Percentiles rank a stretch among this genome's conserved stretches.
Conservation (phyloP, 2,329 filamentous ascomycete genomes). For the Xylaria sp. region DNA sequence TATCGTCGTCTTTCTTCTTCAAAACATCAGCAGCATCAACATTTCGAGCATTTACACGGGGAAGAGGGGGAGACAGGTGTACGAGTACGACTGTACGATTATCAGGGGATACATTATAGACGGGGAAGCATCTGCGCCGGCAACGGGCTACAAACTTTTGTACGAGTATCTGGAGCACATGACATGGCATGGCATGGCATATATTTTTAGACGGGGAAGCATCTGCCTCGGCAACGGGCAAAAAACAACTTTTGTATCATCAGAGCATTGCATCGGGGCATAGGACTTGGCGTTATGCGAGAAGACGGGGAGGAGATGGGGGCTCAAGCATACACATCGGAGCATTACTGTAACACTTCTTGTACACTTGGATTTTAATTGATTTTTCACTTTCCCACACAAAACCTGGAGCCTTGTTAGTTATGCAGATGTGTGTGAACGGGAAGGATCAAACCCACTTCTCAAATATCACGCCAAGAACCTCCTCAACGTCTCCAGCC, state of each 20-base stretch:
- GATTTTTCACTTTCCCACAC: constrained; percentile 46
- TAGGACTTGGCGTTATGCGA: background rate
- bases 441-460: constrained; percentile 57
- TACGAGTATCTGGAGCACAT: constrained; percentile 11
- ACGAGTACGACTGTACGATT: constrained; percentile 23
- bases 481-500: constrained; percentile 86
- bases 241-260: constrained; percentile 16
- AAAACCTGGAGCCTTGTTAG: constrained; percentile 41
- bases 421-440: constrained; percentile 7
- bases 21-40: background rate
- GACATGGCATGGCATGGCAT: background rate
- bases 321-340: constrained; percentile 15
- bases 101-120: constrained; percentile 19
- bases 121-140: constrained; percentile 14
- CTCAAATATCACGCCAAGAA: constrained; percentile 94
- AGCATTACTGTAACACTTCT: constrained; percentile 1
- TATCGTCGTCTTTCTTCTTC: background rate
- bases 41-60: constrained; percentile 23
- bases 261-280: constrained; percentile 15
- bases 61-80: constrained; percentile 4
- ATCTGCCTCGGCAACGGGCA: constrained; percentile 20
- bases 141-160: constrained; percentile 14
- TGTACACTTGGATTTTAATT: constrained; percentile 7
- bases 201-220: constrained; percentile 6
- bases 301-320: background rate